Base-by-base conservation (phyloP, 2,329 filamentous ascomycete species). In the Westerdykella aurantiaca region DNA sequence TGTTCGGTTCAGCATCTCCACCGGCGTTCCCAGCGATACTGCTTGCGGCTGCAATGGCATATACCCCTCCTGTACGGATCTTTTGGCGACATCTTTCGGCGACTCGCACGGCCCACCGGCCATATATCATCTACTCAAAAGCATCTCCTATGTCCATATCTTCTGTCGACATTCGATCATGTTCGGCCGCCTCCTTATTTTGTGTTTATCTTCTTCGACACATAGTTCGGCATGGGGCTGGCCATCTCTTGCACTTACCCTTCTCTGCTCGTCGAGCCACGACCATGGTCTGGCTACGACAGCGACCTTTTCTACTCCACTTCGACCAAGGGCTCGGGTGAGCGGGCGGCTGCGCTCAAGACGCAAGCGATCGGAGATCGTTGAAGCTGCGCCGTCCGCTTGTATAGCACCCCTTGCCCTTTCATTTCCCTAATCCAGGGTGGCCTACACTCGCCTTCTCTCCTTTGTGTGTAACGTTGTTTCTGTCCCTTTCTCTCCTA, bases 1-100 rank as follows among this genome's bases (percentile, higher is more conserved):
- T 52, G 51, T 52, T 42, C 44, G 35, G 42, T 44, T 47, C 46
- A 57, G 60, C 61, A 64, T 63, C 52, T 55, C 56, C 45, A 59
- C 62, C 61, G 62, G 63, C 63, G 29, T 46, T 25, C 59, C 62
- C 61, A 61, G 63, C 63, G 29, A 44, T 18, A 55, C 48, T 52
- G 56, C 54, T 31, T 52, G 50, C 52, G 46, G 54, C 53, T 41
- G 47, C 37, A 48, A 41, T 31, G 35, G 41, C 40, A 47, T 49
- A 53, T 50, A 51, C 47, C 48, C 48, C 47, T 47, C 23, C 54
- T 49, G 53, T 55, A 45, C 46, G 47, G 43, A 18, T 18, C n/a
- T 35, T 18, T 35, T 35, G 17, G n/a, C 33, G 18, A 21, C 18
- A 18, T 18, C n/a, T 35, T 18, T 35, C 13, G 17, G n/a, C 33